Conservation (phyloP, 2,329 filamentous ascomycete genomes). For the Gaeumannomyces sp. region DNA sequence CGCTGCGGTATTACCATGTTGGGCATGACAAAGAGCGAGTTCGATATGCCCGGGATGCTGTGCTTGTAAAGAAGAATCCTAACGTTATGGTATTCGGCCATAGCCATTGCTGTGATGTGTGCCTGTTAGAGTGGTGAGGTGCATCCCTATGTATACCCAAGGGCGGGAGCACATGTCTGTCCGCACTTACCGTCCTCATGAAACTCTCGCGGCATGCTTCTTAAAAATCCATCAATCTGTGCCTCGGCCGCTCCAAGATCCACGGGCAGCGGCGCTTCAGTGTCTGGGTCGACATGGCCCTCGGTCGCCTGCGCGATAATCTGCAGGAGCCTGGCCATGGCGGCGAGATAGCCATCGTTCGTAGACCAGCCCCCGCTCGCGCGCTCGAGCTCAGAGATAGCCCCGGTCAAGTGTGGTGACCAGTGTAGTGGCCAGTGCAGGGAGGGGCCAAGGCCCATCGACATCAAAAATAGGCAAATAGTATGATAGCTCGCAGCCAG, state of each 20-base stretch:
- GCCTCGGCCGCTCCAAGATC: slow-evolving; percentile 2
- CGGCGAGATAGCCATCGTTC: slow-evolving; percentile 15
- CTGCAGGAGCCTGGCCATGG: slow-evolving; percentile 15
- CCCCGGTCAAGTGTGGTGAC: slow-evolving; percentile 22
- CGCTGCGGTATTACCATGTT: slow-evolving; percentile 7
- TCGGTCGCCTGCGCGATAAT: slow-evolving; percentile 8
- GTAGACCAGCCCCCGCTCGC: slow-evolving; percentile 2
- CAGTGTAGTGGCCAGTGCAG: slow-evolving; percentile 37
- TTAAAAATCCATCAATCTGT: slow-evolving; percentile 1
- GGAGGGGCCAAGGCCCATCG: slow-evolving; percentile 9
- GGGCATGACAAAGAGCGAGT: neutral
- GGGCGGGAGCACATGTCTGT: neutral
- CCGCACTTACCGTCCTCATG: neutral
- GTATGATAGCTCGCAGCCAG: slow-evolving; percentile 37
- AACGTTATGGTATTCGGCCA: slow-evolving; percentile 16
- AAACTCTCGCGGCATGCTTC: neutral
- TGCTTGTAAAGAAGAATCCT: slow-evolving; percentile 18
- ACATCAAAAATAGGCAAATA: slow-evolving; percentile 22
- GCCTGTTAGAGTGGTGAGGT: neutral
- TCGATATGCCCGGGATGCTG: slow-evolving; percentile 11
- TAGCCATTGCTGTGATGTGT: slow-evolving; percentile 11
- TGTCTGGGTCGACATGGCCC: neutral
- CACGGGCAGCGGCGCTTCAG: neutral
- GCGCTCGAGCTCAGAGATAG: slow-evolving; percentile 15
- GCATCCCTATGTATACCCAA: neutral